phyloP scores from a whole-genome alignment of 2,329 filamentous ascomycete genomes.

The Akanthomyces lecanii region DNA sequence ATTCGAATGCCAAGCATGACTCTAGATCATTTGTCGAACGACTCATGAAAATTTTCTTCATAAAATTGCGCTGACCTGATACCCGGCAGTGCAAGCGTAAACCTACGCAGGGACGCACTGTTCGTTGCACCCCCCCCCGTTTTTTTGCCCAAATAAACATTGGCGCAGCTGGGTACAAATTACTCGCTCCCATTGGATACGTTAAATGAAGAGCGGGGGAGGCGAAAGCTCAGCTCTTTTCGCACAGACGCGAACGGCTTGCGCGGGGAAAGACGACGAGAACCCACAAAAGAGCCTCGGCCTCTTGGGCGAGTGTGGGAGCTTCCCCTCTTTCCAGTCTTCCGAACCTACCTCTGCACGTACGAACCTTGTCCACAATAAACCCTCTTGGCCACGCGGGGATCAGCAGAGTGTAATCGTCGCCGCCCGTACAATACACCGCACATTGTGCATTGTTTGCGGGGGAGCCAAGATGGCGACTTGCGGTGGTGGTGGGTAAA shows the following conservation, averaged over 20 bases:
- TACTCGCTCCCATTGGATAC: not conserved
- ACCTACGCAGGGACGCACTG: conserved; percentile 9
- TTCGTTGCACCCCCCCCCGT: not conserved
- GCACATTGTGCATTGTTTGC: not conserved
- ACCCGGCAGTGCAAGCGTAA: conserved; percentile 3
- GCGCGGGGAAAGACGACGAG: not conserved
- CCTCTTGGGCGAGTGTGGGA: not conserved
- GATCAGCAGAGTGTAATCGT: conserved; percentile 4
- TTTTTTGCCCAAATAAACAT: too few relatives aligned
- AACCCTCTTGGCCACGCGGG: not conserved
- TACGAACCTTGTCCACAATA: not conserved
- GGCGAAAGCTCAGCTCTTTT: not conserved
- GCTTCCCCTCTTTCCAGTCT: conserved; percentile 12
- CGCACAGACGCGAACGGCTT: conserved; percentile 4
- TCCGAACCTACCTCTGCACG: not conserved
- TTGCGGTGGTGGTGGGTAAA: not conserved
- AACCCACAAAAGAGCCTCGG: conserved; percentile 4
- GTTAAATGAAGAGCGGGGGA: not conserved
- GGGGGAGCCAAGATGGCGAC: not conserved
- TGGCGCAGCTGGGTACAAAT: too few relatives aligned
- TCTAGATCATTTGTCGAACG: not conserved
- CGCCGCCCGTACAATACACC: not conserved
- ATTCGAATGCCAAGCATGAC: not conserved
- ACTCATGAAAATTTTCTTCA: not conserved
- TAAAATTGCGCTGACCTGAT: not conserved